These are phyloP conservation scores for Skeletonema tropicum DNA, from an alignment of 108 stramenopile species.

Conservation along the genomic window DNA sequence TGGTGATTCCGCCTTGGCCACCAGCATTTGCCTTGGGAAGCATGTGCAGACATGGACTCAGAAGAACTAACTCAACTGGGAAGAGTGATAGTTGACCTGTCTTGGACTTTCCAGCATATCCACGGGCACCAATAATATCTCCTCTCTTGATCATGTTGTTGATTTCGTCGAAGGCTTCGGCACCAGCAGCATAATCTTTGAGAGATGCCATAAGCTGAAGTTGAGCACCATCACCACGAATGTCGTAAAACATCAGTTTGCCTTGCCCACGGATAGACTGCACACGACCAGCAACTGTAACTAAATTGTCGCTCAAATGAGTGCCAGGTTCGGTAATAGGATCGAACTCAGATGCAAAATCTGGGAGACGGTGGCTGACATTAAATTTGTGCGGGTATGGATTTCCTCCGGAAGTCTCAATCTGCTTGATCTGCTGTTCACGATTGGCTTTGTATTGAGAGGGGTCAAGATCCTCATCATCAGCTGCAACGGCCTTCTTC, in stretches of 20 bases:
- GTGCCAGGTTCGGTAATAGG: constrained; percentile 75
- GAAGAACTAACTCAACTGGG: constrained; percentile 80
- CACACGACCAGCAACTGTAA: constrained; percentile 95
- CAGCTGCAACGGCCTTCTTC: constrained; percentile 62
- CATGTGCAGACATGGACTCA: constrained; percentile 99
- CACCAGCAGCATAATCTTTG: constrained; percentile 78
- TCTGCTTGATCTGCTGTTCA: constrained; percentile 67
- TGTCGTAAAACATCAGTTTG: constrained; percentile 97
- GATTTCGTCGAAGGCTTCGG: constrained; percentile 90
- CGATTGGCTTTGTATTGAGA: constrained; percentile 96
- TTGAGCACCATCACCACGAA: constrained; percentile 94
- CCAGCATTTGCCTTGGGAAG: constrained; percentile 92
- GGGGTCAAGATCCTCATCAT: constrained; percentile 91
- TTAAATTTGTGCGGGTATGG: constrained; percentile 99
- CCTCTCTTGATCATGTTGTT: constrained; percentile 87
- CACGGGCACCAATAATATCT: constrained; percentile 96
- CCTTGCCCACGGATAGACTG: constrained; percentile 93
- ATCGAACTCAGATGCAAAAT: constrained; percentile 81
- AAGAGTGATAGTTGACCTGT: constrained; percentile 98
- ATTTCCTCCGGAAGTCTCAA: constrained; percentile 85
- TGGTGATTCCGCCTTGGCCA: constrained; percentile 83
- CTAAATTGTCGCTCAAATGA: constrained; percentile 65
- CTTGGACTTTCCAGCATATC: constrained; percentile 93
- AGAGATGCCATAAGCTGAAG: constrained; percentile 96
- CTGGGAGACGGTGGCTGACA: constrained; percentile 88